phyloP scores from a whole-genome alignment of 164 flowering plant genomes.

The Vitis rupestris region DNA sequence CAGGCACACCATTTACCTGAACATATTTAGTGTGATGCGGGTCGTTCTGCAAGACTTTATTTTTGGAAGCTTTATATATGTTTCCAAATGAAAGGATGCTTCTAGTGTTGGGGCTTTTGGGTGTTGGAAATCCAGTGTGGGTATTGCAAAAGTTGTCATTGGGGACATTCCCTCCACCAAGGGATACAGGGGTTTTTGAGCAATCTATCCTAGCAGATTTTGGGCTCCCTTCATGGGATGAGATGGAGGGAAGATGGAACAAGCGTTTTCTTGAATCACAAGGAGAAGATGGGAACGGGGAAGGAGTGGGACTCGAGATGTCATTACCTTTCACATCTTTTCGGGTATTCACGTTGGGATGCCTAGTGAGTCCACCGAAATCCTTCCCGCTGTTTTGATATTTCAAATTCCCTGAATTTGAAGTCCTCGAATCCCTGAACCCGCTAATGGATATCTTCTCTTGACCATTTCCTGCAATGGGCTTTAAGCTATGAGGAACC shows the following conservation, averaged over 20 bases:
- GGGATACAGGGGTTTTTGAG: too few relatives aligned
- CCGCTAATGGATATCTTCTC: background rate
- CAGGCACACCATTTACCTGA: background rate
- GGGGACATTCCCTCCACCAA: too few relatives aligned
- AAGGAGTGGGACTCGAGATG: background rate
- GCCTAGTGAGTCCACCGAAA: background rate
- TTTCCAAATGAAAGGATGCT: conserved; percentile 15
- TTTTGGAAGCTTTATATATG: conserved; percentile 9
- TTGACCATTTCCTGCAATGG: background rate
- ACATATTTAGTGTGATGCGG: background rate
- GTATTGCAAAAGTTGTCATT: background rate
- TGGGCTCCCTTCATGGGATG: conserved; percentile 3
- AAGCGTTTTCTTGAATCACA: conserved; percentile 7
- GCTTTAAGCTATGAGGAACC: background rate
- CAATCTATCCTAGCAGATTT: background rate
- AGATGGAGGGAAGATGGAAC: conserved; percentile 3
- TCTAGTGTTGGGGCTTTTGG: background rate
- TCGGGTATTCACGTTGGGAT: background rate
- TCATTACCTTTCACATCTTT: conserved; percentile 1
- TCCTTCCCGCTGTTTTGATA: conserved; percentile 5
- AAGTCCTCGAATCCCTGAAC: background rate
- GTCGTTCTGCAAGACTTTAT: background rate
- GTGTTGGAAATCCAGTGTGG: background rate
- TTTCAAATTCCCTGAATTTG: conserved; percentile 1
- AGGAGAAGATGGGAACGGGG: background rate